Conservation (phyloP, 139 green algal species). For the Micractinium sp. region DNA sequence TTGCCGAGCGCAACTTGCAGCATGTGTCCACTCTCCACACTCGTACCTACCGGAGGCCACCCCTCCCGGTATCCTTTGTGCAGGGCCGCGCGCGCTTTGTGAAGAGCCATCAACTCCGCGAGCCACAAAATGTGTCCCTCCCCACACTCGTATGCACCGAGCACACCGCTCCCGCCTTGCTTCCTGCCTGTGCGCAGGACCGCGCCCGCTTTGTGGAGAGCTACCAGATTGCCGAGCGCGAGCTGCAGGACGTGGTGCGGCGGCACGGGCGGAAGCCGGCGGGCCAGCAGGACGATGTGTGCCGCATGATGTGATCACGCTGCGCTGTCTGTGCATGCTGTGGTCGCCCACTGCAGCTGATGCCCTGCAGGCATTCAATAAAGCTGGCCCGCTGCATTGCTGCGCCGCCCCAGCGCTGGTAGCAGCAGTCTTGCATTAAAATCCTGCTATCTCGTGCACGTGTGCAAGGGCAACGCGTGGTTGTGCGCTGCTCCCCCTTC, state of each 20-base stretch:
- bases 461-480: no score
- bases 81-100: background rate
- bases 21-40: no score
- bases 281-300: conserved; percentile 4
- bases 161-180: background rate
- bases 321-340: background rate
- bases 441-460: no score
- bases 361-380: no score
- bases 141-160: background rate
- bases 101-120: background rate
- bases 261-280: background rate
- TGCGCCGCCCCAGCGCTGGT: no score
- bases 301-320: conserved; percentile 33
- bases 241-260: background rate
- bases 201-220: conserved; percentile 17
- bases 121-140: background rate
- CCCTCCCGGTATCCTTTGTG: no score
- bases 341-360: no score
- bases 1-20: background rate
- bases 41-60: no score
- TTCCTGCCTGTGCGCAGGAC: conserved; percentile 19
- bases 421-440: no score
- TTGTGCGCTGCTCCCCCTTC: no score
- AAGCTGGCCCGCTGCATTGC: no score
- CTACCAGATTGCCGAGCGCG: conserved; percentile 5